Evolutionary conservation across 768 basidiomycete genomes (phyloP), one percentile per base, ranked within the genome.

Genomic region (Hericium alpestre): DNA sequence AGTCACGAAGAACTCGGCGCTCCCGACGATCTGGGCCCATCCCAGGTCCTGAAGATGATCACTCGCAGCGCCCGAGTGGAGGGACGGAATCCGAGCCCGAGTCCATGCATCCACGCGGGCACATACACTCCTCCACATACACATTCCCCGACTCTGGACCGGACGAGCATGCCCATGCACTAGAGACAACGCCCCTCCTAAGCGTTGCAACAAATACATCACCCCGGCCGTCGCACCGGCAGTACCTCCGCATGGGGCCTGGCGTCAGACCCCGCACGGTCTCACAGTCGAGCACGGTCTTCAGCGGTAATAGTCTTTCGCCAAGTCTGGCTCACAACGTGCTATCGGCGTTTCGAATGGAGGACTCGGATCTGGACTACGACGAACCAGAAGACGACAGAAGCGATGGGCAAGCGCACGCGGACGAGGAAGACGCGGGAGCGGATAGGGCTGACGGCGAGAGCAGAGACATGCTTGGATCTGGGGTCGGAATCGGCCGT

Each of bases 241-340:
- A 62, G 54, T 56, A 58, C 50, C 61, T 16, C 57, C 63, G 39
- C 13, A 56, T 54, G 13, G 49, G 58, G 47, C 20, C 62, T 52
- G 37, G 58, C 58, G 40, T 59, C 16, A 70, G 85, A 12, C 76
- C 74, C 50, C 78, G 84, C 25, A 78, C 86, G 2, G 64, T 75
- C 54, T 89, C 87, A 1, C 74, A 79, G 57, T 72, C 79, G 0
- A 86, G 83, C 69, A 72, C 79, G 0, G 61, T 74, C 41, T 63
- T 69, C 18, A 79, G 77, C 1, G 69, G 72, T 0, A 58, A 66
- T 7, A 87, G 84, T 3, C 73, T 69, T 12, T 77, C 83, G 2
- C 84, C 83, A 5, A 86, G 84, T 2, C 71, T 90, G 9, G 78
- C 81, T 4, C 87, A 85, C 38, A 89, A 84, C 0, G 69, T 90